Percentiles rank a stretch among this genome's conserved stretches.
Conservation (phyloP, 371 early-diverging fungal genomes). For the Syncephalis fuscata region DNA sequence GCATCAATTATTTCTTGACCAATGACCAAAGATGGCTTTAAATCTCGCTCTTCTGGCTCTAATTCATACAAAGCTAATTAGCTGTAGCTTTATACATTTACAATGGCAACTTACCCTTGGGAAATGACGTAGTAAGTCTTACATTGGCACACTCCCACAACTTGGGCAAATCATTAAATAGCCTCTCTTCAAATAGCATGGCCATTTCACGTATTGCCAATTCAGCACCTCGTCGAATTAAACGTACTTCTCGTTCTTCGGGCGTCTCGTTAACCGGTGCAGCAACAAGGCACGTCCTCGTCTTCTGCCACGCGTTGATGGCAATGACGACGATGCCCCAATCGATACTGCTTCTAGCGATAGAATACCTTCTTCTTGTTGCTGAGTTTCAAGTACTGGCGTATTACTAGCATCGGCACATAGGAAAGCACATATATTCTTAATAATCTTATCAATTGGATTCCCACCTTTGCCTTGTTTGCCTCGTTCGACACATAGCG, state of each 20-base stretch:
- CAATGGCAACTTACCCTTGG: no score
- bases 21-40: background rate
- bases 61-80: no score
- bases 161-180: conserved; percentile 58
- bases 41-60: background rate
- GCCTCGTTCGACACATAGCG: conserved; percentile 23
- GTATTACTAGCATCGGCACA: conserved; percentile 66
- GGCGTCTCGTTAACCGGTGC: conserved; percentile 25
- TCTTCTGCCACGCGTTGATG: conserved; percentile 13
- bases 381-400: conserved; percentile 43
- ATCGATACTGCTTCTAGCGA: conserved; percentile 21
- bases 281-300: conserved; percentile 13
- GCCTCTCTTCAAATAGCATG: conserved; percentile 39
- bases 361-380: conserved; percentile 35
- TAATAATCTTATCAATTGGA: conserved; percentile 72
- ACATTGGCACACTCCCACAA: conserved; percentile 55
- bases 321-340: background rate
- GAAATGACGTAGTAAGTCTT: conserved; percentile 19
- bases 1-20: conserved; percentile 70
- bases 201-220: conserved; percentile 50
- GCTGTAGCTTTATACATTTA: background rate
- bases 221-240: conserved; percentile 74
- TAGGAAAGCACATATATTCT: conserved; percentile 68
- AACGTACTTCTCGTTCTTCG: conserved; percentile 22
- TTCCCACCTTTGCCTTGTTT: conserved; percentile 10